Conservation (phyloP, 306 rosid genomes). For the Rubus parviflorus region DNA sequence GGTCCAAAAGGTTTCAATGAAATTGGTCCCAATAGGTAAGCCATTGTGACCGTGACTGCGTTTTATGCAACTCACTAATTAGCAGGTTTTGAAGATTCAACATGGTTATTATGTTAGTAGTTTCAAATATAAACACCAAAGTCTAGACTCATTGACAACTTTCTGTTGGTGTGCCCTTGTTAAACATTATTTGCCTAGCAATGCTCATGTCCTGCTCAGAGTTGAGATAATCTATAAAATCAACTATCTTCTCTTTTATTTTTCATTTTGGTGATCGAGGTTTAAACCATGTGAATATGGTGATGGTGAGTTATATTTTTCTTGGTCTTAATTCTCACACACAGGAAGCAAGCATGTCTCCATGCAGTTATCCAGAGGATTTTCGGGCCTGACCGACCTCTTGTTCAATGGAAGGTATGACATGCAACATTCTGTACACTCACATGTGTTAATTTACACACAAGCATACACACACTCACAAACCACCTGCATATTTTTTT, state of each 20-base stretch:
- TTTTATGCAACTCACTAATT: not conserved
- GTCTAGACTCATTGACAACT: not conserved
- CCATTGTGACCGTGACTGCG: not conserved
- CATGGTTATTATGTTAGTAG: not conserved
- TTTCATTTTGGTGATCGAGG: not conserved
- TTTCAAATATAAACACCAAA: not conserved
- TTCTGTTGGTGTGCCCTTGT: not conserved
- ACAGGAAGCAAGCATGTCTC: conserved; percentile 65
- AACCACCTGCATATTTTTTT: not conserved
- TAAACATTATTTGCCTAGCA: not conserved
- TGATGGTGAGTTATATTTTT: conserved; percentile 11
- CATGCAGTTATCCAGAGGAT: conserved; percentile 68
- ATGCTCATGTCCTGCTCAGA: conserved; percentile 1
- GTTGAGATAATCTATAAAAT: not conserved
- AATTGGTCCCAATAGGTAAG: not conserved
- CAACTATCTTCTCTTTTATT: not conserved
- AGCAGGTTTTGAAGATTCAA: not conserved
- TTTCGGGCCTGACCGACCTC: conserved; percentile 72
- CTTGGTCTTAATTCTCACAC: not conserved
- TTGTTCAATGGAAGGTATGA: conserved; percentile 77
- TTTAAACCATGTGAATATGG: not conserved
- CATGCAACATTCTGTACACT: not conserved
- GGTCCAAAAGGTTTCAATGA: not conserved
- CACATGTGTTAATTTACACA: not conserved
- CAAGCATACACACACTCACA: not conserved